Conservation (phyloP, 2,329 filamentous ascomycete species). For the Aspergillus ustus region DNA sequence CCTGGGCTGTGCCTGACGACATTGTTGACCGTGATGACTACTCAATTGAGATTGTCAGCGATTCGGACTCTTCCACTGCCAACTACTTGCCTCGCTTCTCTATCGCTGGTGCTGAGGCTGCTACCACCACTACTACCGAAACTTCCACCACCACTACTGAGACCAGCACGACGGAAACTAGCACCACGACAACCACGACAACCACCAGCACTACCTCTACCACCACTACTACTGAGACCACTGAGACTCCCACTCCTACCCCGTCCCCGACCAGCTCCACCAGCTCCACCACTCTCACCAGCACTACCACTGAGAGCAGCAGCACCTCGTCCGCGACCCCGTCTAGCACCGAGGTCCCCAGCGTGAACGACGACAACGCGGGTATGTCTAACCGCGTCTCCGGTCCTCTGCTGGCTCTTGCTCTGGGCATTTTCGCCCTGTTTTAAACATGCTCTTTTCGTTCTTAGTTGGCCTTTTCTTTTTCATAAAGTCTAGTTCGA, state of each 20-base stretch:
- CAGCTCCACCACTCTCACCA: conserved; percentile 30
- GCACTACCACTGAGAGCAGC: conserved; percentile 30
- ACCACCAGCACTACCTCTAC: conserved; percentile 19
- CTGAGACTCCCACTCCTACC: conserved; percentile 31
- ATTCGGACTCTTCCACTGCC: conserved; percentile 46
- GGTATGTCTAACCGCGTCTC: conserved; percentile 40
- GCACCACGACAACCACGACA: conserved; percentile 29
- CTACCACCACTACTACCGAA: conserved; percentile 33
- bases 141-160: conserved; percentile 29
- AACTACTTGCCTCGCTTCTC: conserved; percentile 61
- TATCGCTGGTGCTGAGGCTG: conserved; percentile 49
- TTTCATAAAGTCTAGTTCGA: conserved; percentile 1
- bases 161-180: conserved; percentile 22
- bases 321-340: conserved; percentile 25
- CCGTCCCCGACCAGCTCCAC: conserved; percentile 26
- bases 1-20: conserved; percentile 50
- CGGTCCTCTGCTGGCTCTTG: conserved; percentile 40
- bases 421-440: conserved; percentile 39
- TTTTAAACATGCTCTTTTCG: conserved; percentile 32
- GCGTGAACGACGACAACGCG: conserved; percentile 30
- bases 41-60: conserved; percentile 58
- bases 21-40: conserved; percentile 53
- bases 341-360: conserved; percentile 34
- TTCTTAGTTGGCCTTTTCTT: neutral
- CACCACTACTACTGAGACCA: conserved; percentile 31